Evolutionary conservation across 1,284 basidiomycete species (phyloP).

Genomic region (Mycena citricolor): DNA sequence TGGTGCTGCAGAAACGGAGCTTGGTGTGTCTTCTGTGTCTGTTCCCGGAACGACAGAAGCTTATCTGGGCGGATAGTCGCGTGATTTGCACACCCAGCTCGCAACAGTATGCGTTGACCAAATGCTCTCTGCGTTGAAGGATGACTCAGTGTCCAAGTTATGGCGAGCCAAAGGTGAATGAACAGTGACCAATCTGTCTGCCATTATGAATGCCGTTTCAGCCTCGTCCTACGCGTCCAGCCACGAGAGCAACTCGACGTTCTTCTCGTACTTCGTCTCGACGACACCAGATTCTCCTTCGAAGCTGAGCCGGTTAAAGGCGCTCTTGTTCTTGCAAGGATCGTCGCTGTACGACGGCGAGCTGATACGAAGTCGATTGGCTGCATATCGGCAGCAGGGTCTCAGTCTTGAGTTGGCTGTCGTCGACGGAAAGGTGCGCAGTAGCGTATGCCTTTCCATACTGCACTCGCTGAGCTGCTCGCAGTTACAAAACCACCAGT

Average conservation of each 20-base stretch:
- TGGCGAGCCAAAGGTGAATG: conserved; percentile 70
- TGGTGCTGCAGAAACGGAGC: conserved; percentile 71
- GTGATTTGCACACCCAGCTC: conserved; percentile 58
- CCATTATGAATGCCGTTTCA: conserved; percentile 5
- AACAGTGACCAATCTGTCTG: not conserved
- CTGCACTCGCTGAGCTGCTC: conserved; percentile 15
- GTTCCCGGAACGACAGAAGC: conserved; percentile 5
- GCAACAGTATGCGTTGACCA: conserved; percentile 56
- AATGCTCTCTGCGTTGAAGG: conserved; percentile 46
- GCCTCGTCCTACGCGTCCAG: conserved; percentile 8
- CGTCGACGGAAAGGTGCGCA: conserved; percentile 79
- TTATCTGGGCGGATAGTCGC: too few relatives aligned
- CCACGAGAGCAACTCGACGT: conserved; percentile 38
- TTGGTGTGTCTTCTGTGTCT: conserved; percentile 39
- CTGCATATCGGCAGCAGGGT: conserved; percentile 44
- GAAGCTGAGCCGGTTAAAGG: conserved; percentile 74
- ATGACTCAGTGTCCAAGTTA: conserved; percentile 55
- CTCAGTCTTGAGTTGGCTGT: conserved; percentile 77
- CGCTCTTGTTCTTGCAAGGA: conserved; percentile 76
- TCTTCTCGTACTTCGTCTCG: conserved; percentile 61
- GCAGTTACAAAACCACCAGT: conserved; percentile 64
- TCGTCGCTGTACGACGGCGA: conserved; percentile 66
- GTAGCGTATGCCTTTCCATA: conserved; percentile 19
- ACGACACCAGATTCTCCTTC: conserved; percentile 74
- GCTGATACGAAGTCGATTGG: conserved; percentile 46